phyloP scores from a whole-genome alignment of 768 basidiomycete genomes.

The Boletus coccyginus region DNA sequence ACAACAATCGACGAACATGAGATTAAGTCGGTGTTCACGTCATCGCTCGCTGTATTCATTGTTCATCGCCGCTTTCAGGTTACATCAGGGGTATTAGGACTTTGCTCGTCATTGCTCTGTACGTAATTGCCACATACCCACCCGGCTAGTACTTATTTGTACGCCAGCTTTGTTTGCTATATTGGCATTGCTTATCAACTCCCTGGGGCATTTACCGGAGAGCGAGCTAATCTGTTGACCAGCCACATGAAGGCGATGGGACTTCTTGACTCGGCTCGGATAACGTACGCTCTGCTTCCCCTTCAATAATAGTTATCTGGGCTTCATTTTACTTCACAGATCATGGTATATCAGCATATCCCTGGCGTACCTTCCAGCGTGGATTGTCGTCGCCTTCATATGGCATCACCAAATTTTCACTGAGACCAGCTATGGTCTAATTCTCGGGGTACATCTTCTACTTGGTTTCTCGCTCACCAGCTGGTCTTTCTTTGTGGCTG shows the following conservation, averaged over 20 bases:
- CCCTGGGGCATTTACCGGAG: slow-evolving; percentile 64
- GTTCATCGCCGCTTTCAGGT: slow-evolving; percentile 37
- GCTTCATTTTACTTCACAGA: slow-evolving; percentile 18
- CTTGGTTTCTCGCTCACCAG: slow-evolving; percentile 65
- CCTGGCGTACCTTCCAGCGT: slow-evolving; percentile 70
- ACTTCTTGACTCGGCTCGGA: slow-evolving; percentile 63
- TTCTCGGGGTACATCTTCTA: slow-evolving; percentile 64
- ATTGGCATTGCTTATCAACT: slow-evolving; percentile 77
- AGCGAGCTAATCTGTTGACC: slow-evolving; percentile 63
- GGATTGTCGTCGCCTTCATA: slow-evolving; percentile 61
- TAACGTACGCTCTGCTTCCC: slow-evolving; percentile 40
- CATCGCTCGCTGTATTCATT: background rate
- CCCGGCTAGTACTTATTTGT: background rate
- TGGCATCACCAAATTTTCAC: slow-evolving; percentile 72
- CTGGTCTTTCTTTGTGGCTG: slow-evolving; percentile 69
- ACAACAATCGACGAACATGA: slow-evolving; percentile 51
- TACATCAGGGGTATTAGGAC: slow-evolving; percentile 61
- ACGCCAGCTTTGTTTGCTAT: slow-evolving; percentile 60
- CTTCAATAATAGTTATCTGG: background rate
- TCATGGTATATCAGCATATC: slow-evolving; percentile 70
- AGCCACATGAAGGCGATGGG: slow-evolving; percentile 82
- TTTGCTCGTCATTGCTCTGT: slow-evolving; percentile 68
- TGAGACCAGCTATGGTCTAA: slow-evolving; percentile 53
- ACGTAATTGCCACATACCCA: slow-evolving; percentile 18
- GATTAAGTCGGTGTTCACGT: slow-evolving; percentile 47